These are phyloP conservation scores for Hymenoscyphus albidus DNA, from an alignment of 2,329 filamentous ascomycete genomes.

Conservation along the genomic window DNA sequence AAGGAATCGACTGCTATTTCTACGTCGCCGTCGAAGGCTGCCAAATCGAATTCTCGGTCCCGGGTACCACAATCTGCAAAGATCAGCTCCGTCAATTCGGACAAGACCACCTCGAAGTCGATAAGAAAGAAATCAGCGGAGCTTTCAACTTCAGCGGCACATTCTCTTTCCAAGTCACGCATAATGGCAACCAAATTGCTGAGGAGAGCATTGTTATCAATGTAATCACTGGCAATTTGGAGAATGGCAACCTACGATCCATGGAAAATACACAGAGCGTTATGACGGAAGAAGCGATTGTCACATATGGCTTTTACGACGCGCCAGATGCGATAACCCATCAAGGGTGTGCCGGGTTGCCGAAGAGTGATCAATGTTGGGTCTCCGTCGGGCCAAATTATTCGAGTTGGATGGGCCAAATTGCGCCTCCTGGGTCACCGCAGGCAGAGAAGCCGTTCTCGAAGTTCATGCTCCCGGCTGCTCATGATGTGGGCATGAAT, in stretches of 20 bases:
- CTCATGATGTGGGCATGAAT: constrained; percentile 51
- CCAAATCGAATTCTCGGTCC: constrained; percentile 44
- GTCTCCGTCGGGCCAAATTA: constrained; percentile 44
- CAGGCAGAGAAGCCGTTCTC: constrained; percentile 41
- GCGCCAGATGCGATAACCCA: constrained; percentile 44
- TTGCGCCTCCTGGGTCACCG: constrained; percentile 40
- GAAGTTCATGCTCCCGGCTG: constrained; percentile 43
- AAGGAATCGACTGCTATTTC: constrained; percentile 39
- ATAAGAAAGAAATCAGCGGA: constrained; percentile 40
- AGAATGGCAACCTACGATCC: constrained; percentile 36
- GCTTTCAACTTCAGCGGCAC: constrained; percentile 43
- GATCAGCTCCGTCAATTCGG: constrained; percentile 37
- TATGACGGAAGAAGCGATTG: constrained; percentile 37
- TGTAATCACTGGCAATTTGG: constrained; percentile 42
- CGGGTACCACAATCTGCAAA: constrained; percentile 36
- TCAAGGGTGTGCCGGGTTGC: constrained; percentile 40
- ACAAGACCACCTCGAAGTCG: constrained; percentile 44
- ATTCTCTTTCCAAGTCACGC: constrained; percentile 42
- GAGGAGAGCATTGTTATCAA: constrained; percentile 46
- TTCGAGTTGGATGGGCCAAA: constrained; percentile 41
- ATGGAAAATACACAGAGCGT: constrained; percentile 26
- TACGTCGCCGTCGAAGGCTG: constrained; percentile 40
- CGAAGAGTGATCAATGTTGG: constrained; percentile 43
- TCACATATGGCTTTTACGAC: constrained; percentile 48
- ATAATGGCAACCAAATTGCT: constrained; percentile 39